Percentiles rank a stretch among this genome's conserved stretches.
Conservation (phyloP, 768 basidiomycete genomes). For the Pisolithus microcarpus region DNA sequence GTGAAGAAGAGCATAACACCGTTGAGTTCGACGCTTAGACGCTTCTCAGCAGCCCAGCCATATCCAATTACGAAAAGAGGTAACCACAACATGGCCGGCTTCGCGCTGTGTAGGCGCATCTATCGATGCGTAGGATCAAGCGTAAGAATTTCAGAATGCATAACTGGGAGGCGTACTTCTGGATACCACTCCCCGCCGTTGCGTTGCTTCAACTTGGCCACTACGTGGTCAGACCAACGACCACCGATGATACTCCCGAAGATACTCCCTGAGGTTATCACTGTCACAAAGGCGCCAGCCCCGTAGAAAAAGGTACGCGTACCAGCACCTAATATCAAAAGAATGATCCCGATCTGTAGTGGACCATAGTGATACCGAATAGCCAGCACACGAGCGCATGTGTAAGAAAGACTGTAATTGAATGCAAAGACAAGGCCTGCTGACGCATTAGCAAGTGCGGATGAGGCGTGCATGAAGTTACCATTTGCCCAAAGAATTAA, state of each 20-base stretch:
- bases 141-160: neutral
- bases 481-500: too few relatives aligned
- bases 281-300: neutral
- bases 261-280: constrained; percentile 33
- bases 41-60: constrained; percentile 44
- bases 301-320: too few relatives aligned
- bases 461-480: too few relatives aligned
- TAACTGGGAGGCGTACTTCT: constrained; percentile 43
- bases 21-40: constrained; percentile 48
- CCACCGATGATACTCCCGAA: constrained; percentile 53
- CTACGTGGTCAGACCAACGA: constrained; percentile 46
- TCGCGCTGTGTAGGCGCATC: constrained; percentile 61
- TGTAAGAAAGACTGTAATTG: too few relatives aligned
- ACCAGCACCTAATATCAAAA: too few relatives aligned
- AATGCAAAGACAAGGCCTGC: too few relatives aligned
- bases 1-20: constrained; percentile 65
- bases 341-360: too few relatives aligned
- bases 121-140: constrained; percentile 18
- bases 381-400: too few relatives aligned
- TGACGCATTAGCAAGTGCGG: too few relatives aligned
- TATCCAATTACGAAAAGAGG: constrained; percentile 60
- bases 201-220: constrained; percentile 1
- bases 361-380: too few relatives aligned
- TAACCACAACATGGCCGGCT: constrained; percentile 36
- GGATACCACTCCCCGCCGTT: constrained; percentile 48